These are phyloP conservation scores for Plasmodium gonderi DNA, from an alignment of 169 alveolate species.

Conservation along the genomic window DNA sequence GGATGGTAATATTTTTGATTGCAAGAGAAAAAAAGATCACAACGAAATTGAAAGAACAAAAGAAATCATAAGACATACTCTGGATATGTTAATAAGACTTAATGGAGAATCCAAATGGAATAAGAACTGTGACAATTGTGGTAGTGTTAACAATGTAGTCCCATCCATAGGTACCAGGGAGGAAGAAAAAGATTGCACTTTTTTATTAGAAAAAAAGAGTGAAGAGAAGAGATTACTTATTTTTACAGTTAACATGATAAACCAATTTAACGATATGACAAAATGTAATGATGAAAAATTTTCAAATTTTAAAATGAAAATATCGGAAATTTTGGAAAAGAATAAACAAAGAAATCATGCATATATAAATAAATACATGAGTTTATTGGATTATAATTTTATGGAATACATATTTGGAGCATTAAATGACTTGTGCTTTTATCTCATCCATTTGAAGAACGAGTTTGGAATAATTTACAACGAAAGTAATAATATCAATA, in stretches of 20 bases:
- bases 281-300: constrained; percentile 35
- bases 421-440: constrained; percentile 33
- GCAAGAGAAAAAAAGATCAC: neutral
- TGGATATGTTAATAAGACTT: constrained; percentile 38
- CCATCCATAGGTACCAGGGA: neutral
- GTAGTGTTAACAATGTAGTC: neutral
- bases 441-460: constrained; percentile 6
- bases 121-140: neutral
- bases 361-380: constrained; percentile 57
- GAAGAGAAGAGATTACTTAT: constrained; percentile 61
- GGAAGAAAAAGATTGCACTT: neutral
- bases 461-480: constrained; percentile 31
- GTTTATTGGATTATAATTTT: constrained; percentile 23
- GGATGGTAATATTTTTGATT: neutral
- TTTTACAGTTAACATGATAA: constrained; percentile 39
- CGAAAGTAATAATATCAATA: constrained; percentile 40
- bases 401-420: constrained; percentile 27
- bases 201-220: neutral
- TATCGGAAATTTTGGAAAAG: constrained; percentile 4
- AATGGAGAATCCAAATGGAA: neutral
- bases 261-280: constrained; percentile 32
- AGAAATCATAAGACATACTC: constrained; percentile 1
- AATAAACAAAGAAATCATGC: constrained; percentile 52
- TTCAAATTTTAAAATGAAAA: constrained; percentile 41
- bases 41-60: constrained; percentile 1